A percentile compares a stretch with the other conserved stretches of the same genome.
phyloP scores from a whole-genome alignment of 768 basidiomycete species.

The Hygrophoropsis aurantiaca region DNA sequence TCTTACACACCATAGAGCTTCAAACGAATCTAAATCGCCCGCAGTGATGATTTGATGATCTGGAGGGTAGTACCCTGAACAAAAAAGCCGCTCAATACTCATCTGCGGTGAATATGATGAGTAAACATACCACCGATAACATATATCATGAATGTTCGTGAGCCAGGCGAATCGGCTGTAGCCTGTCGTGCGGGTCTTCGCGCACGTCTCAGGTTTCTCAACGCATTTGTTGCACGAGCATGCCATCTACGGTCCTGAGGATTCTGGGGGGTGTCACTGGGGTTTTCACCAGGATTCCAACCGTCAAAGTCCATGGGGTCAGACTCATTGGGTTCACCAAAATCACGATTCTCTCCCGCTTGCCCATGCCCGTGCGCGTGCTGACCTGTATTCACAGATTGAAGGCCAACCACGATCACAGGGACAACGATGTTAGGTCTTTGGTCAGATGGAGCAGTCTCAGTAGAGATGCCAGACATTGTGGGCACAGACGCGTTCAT shows the following conservation, averaged over 20 bases:
- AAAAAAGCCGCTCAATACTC: constrained; percentile 6
- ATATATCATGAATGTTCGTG: constrained; percentile 85
- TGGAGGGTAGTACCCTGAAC: constrained; percentile 84
- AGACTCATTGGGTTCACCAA: constrained; percentile 16
- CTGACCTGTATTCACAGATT: constrained; percentile 61
- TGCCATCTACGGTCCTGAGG: constrained; percentile 50
- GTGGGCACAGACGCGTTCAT: constrained; percentile 27
- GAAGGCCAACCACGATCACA: constrained; percentile 81
- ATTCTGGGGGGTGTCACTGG: constrained; percentile 11
- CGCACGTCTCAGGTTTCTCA: constrained; percentile 53
- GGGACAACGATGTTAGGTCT: constrained; percentile 60
- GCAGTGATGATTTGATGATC: constrained; percentile 89
- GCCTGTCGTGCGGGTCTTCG: constrained; percentile 21
- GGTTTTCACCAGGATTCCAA: constrained; percentile 7
- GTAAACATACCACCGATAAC: constrained; percentile 71
- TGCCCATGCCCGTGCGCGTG: constrained; percentile 24
- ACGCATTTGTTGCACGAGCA: constrained; percentile 60
- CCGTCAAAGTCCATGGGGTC: constrained; percentile 26
- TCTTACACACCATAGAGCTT: constrained; percentile 64
- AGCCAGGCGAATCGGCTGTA: constrained; percentile 30
- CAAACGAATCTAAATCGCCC: constrained; percentile 74
- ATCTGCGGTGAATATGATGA: constrained; percentile 2
- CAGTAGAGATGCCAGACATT: constrained; percentile 20
- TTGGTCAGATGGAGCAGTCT: constrained; percentile 17
- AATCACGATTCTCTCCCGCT: constrained; percentile 12